phyloP scores from a whole-genome alignment of 2,329 filamentous ascomycete species.

The Ceratocystis variospora region DNA sequence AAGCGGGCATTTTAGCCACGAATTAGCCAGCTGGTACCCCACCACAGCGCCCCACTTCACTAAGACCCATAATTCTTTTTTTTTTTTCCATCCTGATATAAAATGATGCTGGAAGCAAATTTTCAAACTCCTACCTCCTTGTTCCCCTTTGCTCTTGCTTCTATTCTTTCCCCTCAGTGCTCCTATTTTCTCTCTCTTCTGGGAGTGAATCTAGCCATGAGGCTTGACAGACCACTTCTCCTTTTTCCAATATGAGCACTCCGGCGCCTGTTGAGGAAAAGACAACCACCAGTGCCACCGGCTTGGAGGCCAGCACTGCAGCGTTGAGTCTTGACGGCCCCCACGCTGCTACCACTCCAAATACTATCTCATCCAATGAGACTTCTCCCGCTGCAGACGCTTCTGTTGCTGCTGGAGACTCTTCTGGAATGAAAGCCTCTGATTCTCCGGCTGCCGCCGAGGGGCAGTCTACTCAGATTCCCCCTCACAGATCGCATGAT shows the following conservation, averaged over 20 bases:
- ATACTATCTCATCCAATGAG: background rate
- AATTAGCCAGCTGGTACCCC: background rate
- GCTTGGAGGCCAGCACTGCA: constrained; percentile 9
- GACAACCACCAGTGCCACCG: constrained; percentile 9
- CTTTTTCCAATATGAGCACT: constrained; percentile 18
- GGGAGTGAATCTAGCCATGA: constrained; percentile 15
- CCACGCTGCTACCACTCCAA: background rate
- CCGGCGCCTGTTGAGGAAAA: constrained; percentile 16
- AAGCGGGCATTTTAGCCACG: background rate
- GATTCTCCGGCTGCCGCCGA: background rate
- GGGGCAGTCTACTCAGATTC: constrained; percentile 25
- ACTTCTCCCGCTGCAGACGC: background rate
- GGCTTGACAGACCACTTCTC: constrained; percentile 10
- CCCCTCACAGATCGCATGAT: constrained; percentile 56
- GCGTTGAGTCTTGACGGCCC: constrained; percentile 13
- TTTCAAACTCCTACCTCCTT: background rate
- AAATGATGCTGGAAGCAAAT: background rate
- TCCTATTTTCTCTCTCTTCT: constrained; percentile 7
- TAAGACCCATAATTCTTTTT: background rate
- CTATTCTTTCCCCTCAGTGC: constrained; percentile 7
- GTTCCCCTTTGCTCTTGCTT: constrained; percentile 13
- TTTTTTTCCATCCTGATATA: background rate
- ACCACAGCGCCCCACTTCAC: constrained; percentile 11
- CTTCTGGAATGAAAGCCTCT: constrained; percentile 11
- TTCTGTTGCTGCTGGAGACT: background rate